Base-by-base conservation (phyloP, 2,329 filamentous ascomycete genomes). In the Venturiaceae sp. region DNA sequence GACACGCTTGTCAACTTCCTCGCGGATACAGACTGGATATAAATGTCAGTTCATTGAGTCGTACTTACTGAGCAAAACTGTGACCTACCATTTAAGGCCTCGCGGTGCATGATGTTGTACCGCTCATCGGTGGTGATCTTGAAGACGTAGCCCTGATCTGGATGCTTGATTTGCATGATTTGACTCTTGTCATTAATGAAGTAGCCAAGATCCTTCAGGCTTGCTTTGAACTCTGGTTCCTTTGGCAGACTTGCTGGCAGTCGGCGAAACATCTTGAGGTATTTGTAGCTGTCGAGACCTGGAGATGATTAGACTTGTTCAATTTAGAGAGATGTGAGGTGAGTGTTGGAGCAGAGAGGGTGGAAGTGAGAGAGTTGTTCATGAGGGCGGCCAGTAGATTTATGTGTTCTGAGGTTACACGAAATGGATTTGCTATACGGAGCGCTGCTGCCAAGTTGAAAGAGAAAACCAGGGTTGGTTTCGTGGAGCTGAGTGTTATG, bases 141-240 rank as follows among this genome's bases (percentile, higher is more conserved):
- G 77, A 81, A 96, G 64, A 88, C 81, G 76, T 90, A 95, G 67
- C 85, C 86, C 63, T 80, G 76, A 30, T 86, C 79, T 0, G 87
- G 84, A 36, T 90, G 75, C 23, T 80, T 75, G 58, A 88, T 85
- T 61, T 79, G 84, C 53, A 88, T 84, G 61, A 96, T 81, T 0
- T 53, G 32, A 32, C 19, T 37, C 33, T 58, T 47, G 84, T 72
- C 0, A 64, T 89, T 91, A 72, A 95, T 72, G 68, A 89, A 92
- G 72, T 75, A 92, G 87, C 90, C 92, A 3, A 97, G 83, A 57
- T 81, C 75, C 60, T 83, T 74, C 30, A 97, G 75, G 64, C 88
- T 77, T 0, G 78, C 72, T 11, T 84, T 79, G 67, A 87, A 95
- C 13, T 75, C 68, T 0, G 83, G 80, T 66, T 96, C 88, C 57